Conservation (phyloP, 2,329 filamentous ascomycete species). For the Cercospora sesami region DNA sequence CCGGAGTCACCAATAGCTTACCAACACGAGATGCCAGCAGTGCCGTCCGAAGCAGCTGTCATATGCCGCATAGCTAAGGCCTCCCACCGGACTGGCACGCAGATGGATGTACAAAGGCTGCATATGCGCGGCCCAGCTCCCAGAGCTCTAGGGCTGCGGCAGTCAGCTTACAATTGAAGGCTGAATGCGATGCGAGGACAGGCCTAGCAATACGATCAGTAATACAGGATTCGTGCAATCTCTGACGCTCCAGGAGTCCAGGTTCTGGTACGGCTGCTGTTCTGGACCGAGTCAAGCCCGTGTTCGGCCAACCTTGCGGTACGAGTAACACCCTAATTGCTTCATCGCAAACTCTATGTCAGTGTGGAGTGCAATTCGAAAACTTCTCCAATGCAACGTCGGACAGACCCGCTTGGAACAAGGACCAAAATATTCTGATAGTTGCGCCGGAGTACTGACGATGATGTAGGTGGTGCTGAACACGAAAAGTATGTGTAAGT, state of each 20-base stretch:
- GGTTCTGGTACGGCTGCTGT: neutral
- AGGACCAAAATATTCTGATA: neutral
- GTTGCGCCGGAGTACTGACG: neutral
- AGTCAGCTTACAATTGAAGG: neutral
- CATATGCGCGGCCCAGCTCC: neutral
- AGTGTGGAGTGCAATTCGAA: neutral
- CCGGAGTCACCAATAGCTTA: neutral
- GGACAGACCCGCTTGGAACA: neutral
- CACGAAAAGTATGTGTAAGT: slow-evolving; percentile 3
- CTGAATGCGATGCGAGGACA: neutral
- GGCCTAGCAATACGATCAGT: neutral
- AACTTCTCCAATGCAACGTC: neutral
- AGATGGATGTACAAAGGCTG: neutral
- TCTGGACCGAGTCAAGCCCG: neutral
- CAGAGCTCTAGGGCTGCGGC: neutral
- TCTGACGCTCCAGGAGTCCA: neutral
- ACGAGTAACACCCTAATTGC: neutral
- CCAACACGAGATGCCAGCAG: neutral
- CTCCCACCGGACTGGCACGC: neutral
- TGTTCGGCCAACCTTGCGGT: neutral
- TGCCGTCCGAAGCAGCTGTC: neutral
- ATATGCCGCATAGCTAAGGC: neutral
- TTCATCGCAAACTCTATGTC: neutral
- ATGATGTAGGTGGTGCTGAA: slow-evolving; percentile 5
- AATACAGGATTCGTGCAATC: neutral